Conservation (phyloP, 345 rosid genomes). For the Rhodamnia rubescens region DNA sequence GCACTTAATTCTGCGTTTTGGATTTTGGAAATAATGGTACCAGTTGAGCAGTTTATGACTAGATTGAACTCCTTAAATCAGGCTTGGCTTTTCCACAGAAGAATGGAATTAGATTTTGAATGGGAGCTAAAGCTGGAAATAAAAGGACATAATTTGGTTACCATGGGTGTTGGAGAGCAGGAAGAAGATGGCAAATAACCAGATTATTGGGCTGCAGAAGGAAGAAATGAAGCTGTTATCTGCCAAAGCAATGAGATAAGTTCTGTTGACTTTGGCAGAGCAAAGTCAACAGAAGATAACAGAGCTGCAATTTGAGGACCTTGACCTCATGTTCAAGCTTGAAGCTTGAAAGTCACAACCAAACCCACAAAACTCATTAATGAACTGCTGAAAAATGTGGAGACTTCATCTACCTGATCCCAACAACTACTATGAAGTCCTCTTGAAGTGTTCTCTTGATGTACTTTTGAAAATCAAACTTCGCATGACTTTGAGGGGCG, state of each 20-base stretch:
- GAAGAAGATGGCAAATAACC: constrained; percentile 25
- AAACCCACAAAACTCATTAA: not conserved
- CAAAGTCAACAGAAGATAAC: not conserved
- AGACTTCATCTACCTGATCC: constrained; percentile 21
- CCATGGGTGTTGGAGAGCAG: constrained; percentile 25
- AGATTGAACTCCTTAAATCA: not conserved
- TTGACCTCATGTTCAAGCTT: not conserved
- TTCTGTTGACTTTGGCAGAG: not conserved
- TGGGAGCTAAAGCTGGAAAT: not conserved
- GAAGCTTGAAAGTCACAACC: not conserved
- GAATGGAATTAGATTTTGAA: not conserved
- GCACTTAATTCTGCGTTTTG: not conserved
- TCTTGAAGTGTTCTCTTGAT: constrained; percentile 30
- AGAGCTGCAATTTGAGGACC: not conserved
- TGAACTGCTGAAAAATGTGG: not conserved
- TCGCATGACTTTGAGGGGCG: constrained; percentile 12
- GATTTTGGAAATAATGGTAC: not conserved
- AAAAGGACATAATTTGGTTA: not conserved
- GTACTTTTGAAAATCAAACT: constrained; percentile 31
- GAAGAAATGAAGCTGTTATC: not conserved
- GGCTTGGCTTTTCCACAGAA: not conserved
- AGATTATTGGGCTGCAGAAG: constrained; percentile 17
- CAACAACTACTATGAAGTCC: constrained; percentile 24
- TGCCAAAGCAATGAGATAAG: not conserved
- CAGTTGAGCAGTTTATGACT: not conserved